phyloP scores from a whole-genome alignment of 306 rosid species.

The Amphicarpaea edgeworthii region DNA sequence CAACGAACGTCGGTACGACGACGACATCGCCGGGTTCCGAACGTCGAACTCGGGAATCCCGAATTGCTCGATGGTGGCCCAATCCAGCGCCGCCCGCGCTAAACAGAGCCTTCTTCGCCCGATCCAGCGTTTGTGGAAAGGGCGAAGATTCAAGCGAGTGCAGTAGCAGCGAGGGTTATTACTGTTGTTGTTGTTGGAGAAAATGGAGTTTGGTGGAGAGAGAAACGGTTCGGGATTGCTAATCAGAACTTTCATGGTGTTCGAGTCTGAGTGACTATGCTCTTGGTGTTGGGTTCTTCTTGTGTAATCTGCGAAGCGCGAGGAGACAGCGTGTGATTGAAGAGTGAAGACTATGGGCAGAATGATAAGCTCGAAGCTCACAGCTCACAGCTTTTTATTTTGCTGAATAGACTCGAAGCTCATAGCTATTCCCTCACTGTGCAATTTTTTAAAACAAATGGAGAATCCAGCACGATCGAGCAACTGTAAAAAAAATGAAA shows the following conservation, averaged over 20 bases:
- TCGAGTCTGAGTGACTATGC: no score
- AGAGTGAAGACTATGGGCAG: not conserved
- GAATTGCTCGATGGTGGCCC: constrained; percentile 60
- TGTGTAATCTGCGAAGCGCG: not conserved
- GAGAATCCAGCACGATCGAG: not conserved
- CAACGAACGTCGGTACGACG: constrained; percentile 71
- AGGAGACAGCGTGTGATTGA: not conserved
- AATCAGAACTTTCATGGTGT: constrained; percentile 68
- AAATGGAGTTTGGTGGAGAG: constrained; percentile 46
- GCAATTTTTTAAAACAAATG: not conserved
- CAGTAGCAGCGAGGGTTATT: constrained; percentile 35
- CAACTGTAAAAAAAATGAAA: not conserved
- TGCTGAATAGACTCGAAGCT: no score
- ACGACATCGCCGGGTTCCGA: constrained; percentile 74
- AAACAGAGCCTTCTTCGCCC: constrained; percentile 41
- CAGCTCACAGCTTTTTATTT: no score
- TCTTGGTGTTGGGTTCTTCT: not conserved
- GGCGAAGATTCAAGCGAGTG: constrained; percentile 41
- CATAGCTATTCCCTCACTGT: no score
- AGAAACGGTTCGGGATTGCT: constrained; percentile 54
- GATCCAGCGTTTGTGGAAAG: constrained; percentile 45
- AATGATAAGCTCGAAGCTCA: not conserved
- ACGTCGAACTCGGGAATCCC: constrained; percentile 66
- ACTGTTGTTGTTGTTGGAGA: constrained; percentile 22
- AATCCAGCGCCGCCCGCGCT: constrained; percentile 57